Base-by-base conservation (phyloP, 768 basidiomycete species). In the Rhodotorula graminis region DNA sequence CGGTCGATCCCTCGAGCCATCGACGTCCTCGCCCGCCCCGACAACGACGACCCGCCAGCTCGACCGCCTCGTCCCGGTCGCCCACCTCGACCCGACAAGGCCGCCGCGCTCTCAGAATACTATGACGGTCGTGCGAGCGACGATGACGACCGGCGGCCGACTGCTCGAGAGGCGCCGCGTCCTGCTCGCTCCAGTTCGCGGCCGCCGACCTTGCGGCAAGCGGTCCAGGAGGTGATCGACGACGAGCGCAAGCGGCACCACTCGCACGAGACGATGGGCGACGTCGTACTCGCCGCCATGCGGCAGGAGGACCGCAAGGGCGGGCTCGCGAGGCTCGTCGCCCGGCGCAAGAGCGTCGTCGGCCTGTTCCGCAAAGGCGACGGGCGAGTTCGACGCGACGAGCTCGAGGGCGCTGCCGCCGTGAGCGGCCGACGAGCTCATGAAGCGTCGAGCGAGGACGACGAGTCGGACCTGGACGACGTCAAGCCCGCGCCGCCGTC, bases 11-110 rank as follows among this genome's bases (percentile, higher is more conserved):
- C 67, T 12, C 40, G 52, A 0, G 60, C 67, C 1, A 25, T 37
- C 27, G 67, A 62, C 50, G 67, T 68, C 3, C 60, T 67, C 29
- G 55, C 33, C 0, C 65, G 58, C n/a, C 65, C 58, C 0, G 61
- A 47, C 11, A 25, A 11, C 37, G 63, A 53, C 2, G 37, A 37
- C 37, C 37, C 37, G 37, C 37, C 1, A 15, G 12, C 12, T 23
- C 9, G 40, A 27, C 11, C 46, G 23, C 8, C 50, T 27, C 25
- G 23, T n/a, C 27, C 59, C 40, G 9, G 33, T 12, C 33, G 25
- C 16, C 49, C 58, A 27, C 33, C 23, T 2, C 59, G 49, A 27
- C 21, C 58, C 27, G n/a, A 44, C 16, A 11, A 11, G 23, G 37
- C 33, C 42, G 46, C 64, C 12, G 29, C 56, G n/a, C 56, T 10